A percentile compares a stretch with the other conserved stretches of the same genome.
phyloP scores from a whole-genome alignment of 2,329 filamentous ascomycete species.

The Exophiala spinifera region DNA sequence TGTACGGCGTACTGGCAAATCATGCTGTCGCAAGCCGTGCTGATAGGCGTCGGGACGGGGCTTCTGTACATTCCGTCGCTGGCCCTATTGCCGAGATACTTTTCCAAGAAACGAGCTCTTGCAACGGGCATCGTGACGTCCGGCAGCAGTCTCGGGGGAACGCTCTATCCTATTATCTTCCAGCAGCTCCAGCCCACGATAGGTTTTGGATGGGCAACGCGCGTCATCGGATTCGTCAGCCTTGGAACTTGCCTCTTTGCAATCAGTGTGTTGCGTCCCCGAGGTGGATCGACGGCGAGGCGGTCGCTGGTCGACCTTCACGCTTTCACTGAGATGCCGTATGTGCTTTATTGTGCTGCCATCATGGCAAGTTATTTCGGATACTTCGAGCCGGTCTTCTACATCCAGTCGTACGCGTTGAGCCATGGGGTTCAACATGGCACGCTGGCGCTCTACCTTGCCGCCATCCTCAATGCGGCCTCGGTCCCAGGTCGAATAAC shows the following conservation, averaged over 20 bases:
- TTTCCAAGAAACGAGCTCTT: constrained; percentile 35
- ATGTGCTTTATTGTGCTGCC: background rate
- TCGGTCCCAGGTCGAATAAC: constrained; percentile 35
- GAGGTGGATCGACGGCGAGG: background rate
- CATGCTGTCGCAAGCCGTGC: constrained; percentile 53
- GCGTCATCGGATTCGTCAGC: constrained; percentile 5
- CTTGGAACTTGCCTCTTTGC: constrained; percentile 1
- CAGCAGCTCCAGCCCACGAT: constrained; percentile 44
- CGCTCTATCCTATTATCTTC: constrained; percentile 39
- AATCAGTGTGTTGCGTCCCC: background rate
- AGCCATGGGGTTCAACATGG: background rate
- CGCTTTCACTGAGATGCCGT: background rate
- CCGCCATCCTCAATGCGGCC: constrained; percentile 35
- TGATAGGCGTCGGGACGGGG: constrained; percentile 50
- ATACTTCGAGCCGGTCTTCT: constrained; percentile 1
- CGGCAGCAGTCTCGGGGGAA: constrained; percentile 15
- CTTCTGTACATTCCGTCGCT: constrained; percentile 46
- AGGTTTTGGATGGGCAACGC: constrained; percentile 54
- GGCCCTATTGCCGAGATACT: constrained; percentile 52
- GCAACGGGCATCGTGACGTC: constrained; percentile 18
- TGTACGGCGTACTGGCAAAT: constrained; percentile 51
- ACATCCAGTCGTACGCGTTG: constrained; percentile 2
- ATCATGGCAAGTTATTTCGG: constrained; percentile 4
- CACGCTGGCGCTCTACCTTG: constrained; percentile 31
- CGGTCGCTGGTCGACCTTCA: background rate